phyloP scores from a whole-genome alignment of 768 basidiomycete genomes.

The Rhodotorula taiwanensis region DNA sequence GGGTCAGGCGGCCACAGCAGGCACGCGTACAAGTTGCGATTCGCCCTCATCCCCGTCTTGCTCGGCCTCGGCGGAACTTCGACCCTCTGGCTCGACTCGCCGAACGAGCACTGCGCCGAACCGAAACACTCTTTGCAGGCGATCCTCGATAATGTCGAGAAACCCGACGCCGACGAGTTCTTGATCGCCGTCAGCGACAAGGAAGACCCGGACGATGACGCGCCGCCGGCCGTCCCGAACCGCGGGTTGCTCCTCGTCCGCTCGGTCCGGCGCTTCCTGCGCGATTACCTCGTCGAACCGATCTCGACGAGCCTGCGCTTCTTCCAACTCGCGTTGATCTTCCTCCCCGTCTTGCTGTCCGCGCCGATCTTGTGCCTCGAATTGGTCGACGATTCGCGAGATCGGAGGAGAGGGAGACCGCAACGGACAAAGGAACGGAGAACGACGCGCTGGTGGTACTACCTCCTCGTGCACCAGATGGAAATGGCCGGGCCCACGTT shows the following conservation, averaged over 20 bases:
- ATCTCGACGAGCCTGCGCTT: constrained; percentile 75
- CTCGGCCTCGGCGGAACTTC: constrained; percentile 15
- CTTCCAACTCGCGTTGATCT: constrained; percentile 70
- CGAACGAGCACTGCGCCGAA: neutral
- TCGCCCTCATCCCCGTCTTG: constrained; percentile 11
- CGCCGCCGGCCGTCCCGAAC: no score
- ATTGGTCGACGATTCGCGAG: constrained; percentile 42
- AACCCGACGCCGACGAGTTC: constrained; percentile 31
- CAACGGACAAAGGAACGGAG: constrained; percentile 48
- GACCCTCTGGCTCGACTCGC: constrained; percentile 22
- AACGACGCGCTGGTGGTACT: constrained; percentile 81
- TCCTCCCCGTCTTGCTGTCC: constrained; percentile 75
- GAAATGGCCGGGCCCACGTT: constrained; percentile 92
- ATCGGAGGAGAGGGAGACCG: constrained; percentile 43
- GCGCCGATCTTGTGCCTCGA: constrained; percentile 69
- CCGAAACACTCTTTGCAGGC: constrained; percentile 17
- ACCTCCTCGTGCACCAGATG: constrained; percentile 79
- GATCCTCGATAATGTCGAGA: constrained; percentile 27
- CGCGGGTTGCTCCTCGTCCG: constrained; percentile 2
- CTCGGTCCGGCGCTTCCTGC: constrained; percentile 4
- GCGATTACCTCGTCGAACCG: constrained; percentile 65
- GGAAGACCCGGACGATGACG: neutral
- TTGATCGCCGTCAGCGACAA: constrained; percentile 11
- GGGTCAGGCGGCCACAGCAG: neutral
- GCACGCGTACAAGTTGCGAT: neutral